Base-by-base conservation (phyloP, 179 eudicot genomes). In the Vitellaria paradoxa region DNA sequence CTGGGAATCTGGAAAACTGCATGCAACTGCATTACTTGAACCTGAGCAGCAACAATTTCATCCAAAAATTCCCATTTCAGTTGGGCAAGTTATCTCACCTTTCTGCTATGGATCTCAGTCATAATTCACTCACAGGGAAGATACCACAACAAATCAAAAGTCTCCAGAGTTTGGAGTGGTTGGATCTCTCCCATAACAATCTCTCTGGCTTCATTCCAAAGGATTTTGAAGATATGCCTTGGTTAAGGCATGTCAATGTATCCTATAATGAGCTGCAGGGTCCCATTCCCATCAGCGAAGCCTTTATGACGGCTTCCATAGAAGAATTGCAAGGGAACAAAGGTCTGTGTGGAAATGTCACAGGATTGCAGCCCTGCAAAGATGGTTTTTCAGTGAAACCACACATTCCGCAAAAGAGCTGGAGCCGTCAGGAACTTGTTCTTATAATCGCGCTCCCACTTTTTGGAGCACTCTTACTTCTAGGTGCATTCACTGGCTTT, bases 201-300 rank as follows among this genome's bases (percentile, higher is more conserved):
- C 63, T 90, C 60, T 79, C 60, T 64, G 78, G 86, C 78, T 63
- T 68, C 76, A 67, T 76, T 68, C 73, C 84, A 23, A 42, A 60
- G 1, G 46, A 24, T 47, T 68, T 81, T n/a, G 49, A 53, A 26
- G 6, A 62, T 5, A 53, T 81, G 79, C 46, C 23, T 50, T 49
- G 76, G 18, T 76, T 72, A 40, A 6, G 3, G 26, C 6, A n/a
- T 0, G 9, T 84, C 75, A 71, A 86, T 70, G 2, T 78, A 57
- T 82, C 85, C n/a, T 80, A 83, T 52, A 76, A 78, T 26, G 76
- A 83, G 68, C 75, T 86, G 24, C 81, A 88, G 21, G 86, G 91
- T 67, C 87, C 88, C 11, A 65, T 90, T 53, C 84, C 76, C 13
- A 70, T 52, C 13, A 83, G 80, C 71, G 30, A 13, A 73, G 61